A percentile compares a stretch with the other conserved stretches of the same genome.
These are phyloP conservation scores for Persicaria tinctoria DNA, from an alignment of 148 eudicot genomes.

Conservation along the genomic window DNA sequence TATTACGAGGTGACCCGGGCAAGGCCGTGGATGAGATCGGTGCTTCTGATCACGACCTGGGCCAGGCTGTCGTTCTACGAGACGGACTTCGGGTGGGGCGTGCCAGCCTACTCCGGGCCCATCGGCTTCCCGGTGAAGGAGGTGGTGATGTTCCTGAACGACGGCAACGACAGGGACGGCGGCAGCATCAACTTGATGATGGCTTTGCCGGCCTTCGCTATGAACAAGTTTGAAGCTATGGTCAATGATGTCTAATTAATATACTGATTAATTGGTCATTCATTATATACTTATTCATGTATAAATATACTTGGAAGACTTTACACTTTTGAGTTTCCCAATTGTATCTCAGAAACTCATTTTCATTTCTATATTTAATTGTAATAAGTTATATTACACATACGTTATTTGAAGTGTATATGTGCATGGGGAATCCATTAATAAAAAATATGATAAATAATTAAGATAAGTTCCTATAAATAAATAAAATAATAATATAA, in stretches of 20 bases:
- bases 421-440: too few species aligned
- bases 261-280: neutral
- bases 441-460: too few species aligned
- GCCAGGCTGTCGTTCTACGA: constrained; percentile 39
- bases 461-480: too few species aligned
- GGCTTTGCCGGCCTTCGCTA: constrained; percentile 37
- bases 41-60: constrained; percentile 44
- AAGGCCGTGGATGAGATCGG: constrained; percentile 35
- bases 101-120: constrained; percentile 35
- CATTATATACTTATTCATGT: neutral
- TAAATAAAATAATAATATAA: too few species aligned
- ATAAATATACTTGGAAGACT: neutral
- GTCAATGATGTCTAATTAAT: constrained; percentile 15
- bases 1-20: constrained; percentile 38
- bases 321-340: too few species aligned
- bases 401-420: too few species aligned
- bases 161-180: constrained; percentile 20
- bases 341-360: too few species aligned
- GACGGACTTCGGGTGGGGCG: constrained; percentile 59
- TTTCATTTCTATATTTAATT: too few species aligned
- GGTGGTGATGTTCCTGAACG: constrained; percentile 26
- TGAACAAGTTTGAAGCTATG: constrained; percentile 31
- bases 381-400: too few species aligned
- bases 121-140: constrained; percentile 18
- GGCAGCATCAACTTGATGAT: constrained; percentile 35